A percentile compares a stretch with the other conserved stretches of the same genome.
Conservation (phyloP, 345 rosid species). For the Kernera saxatilis region DNA sequence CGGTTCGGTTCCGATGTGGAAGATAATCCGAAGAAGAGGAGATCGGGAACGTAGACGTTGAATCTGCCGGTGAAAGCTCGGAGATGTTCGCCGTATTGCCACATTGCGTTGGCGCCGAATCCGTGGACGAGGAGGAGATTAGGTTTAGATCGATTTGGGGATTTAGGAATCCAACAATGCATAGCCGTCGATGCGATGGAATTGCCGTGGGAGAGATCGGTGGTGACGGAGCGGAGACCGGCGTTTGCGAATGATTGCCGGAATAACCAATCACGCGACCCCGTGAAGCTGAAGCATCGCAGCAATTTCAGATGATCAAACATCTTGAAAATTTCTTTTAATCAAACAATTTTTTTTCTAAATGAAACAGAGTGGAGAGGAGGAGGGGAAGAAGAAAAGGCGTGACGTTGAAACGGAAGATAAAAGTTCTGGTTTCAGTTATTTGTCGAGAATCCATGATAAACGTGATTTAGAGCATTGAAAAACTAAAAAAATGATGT, state of each 20-base stretch:
- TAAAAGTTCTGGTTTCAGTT: neutral
- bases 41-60: conserved; percentile 75
- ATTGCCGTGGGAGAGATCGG: conserved; percentile 48
- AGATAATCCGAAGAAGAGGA: conserved; percentile 62
- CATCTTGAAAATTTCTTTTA: conserved; percentile 16
- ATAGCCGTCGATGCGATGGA: conserved; percentile 37
- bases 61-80: conserved; percentile 47
- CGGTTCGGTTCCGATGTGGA: conserved; percentile 44
- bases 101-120: conserved; percentile 76
- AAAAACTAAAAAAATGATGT: too few relatives aligned
- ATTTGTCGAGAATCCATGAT: neutral
- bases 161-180: conserved; percentile 73
- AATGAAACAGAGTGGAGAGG: neutral
- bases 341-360: neutral
- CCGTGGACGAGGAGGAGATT: conserved; percentile 66
- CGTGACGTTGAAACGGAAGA: neutral
- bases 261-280: conserved; percentile 52
- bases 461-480: conserved; percentile 16
- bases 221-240: conserved; percentile 44
- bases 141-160: conserved; percentile 33
- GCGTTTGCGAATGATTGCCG: conserved; percentile 52
- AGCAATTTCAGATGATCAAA: conserved; percentile 23
- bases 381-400: neutral
- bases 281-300: conserved; percentile 59
- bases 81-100: conserved; percentile 66